Evolutionary conservation across 2,329 filamentous ascomycete genomes (phyloP).

Genomic region (Fusarium dlaminii): DNA sequence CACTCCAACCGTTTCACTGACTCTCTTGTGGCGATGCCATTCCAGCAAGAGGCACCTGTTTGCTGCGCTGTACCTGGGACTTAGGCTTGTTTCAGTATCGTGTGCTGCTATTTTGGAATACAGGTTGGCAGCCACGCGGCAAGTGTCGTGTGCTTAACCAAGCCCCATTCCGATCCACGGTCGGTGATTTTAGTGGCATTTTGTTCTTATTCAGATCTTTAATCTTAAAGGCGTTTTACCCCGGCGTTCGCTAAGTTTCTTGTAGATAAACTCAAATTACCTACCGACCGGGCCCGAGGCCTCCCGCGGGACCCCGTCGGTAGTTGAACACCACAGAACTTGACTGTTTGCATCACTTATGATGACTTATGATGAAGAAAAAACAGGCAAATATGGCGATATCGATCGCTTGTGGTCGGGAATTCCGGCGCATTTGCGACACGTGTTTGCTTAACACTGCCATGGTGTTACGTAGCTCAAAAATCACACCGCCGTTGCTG

Average conservation of each 20-base stretch:
- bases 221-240: conserved; percentile 5
- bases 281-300: background rate
- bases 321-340: background rate
- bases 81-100: background rate
- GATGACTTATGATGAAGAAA: no score
- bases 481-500: background rate
- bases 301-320: background rate
- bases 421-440: background rate
- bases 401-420: background rate
- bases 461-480: background rate
- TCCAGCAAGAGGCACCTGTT: background rate
- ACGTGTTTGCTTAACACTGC: background rate
- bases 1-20: conserved; percentile 6
- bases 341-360: background rate
- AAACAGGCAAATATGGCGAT: background rate
- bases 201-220: conserved; percentile 1
- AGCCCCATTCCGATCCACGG: background rate
- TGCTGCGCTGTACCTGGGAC: background rate
- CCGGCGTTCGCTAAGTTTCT: background rate
- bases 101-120: conserved; percentile 21
- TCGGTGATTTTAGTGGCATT: background rate
- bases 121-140: background rate
- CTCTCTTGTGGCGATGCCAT: conserved; percentile 13
- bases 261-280: background rate
- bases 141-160: conserved; percentile 3